phyloP scores from a whole-genome alignment of 805 yeast genomes.

The Hanseniaspora mollemarum region DNA sequence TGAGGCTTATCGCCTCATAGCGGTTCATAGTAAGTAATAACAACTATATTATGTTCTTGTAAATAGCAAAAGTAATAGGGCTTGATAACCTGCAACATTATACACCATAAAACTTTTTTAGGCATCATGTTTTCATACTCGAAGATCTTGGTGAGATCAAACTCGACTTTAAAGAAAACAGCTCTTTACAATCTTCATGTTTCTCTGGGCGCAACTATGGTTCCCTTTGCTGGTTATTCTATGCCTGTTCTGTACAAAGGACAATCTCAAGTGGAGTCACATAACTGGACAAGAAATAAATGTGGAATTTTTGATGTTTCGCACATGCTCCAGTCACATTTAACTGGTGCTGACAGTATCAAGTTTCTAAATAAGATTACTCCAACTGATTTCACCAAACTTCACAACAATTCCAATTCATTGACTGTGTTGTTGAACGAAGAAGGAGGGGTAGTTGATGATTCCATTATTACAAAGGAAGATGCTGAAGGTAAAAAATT shows the following conservation, averaged over 20 bases:
- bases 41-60: no score
- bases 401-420: constrained; percentile 52
- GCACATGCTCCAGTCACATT: constrained; percentile 87
- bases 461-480: constrained; percentile 78
- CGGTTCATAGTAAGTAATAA: no score
- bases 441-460: constrained; percentile 86
- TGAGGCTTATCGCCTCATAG: no score
- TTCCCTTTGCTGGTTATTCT: constrained; percentile 88
- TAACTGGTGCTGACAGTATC: constrained; percentile 58
- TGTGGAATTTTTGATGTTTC: constrained; percentile 94
- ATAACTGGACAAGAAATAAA: constrained; percentile 79
- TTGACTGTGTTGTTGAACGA: constrained; percentile 62
- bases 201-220: constrained; percentile 75
- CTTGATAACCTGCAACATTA: no score
- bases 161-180: constrained; percentile 43
- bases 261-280: constrained; percentile 87
- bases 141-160: constrained; percentile 23
- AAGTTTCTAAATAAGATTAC: constrained; percentile 65
- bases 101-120: no score
- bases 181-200: constrained; percentile 75
- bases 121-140: constrained; percentile 5
- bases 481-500: constrained; percentile 38
- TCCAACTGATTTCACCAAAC: constrained; percentile 66
- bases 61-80: no score
- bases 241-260: constrained; percentile 86